Base-by-base conservation (phyloP, 2,329 filamentous ascomycete species). In the Ophiostoma tasmaniense region DNA sequence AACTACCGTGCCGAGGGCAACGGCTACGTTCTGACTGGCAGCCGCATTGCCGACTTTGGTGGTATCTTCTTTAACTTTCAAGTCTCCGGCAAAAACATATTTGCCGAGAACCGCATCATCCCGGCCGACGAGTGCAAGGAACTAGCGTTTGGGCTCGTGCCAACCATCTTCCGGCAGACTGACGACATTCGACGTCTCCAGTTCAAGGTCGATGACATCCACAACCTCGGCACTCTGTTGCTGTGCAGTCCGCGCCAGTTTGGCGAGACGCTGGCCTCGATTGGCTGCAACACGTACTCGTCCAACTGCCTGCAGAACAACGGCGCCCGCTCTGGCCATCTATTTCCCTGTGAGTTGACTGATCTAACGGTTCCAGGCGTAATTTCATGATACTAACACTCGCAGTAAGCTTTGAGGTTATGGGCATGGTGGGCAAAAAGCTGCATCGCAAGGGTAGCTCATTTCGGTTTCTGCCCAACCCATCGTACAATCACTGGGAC, bases 11-110 rank as follows among this genome's bases (percentile, higher is more conserved):
- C 81, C 3, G 83, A 85, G 68, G 84, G 84, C 28, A 86, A 86
- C 71, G 84, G 84, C 2, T 85, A 81, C 74, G 78, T 84, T 71
- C 76, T 85, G 2, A 78, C 81, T 1, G 83, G 84, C 6, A 77
- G 79, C 62, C 76, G 81, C 30, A 74, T 82, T 2, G 74, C 76
- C 33, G 84, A 86, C 4, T 78, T 86, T 0, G 85, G 85, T 7
- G 77, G 86, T 62, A 81, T 84, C 74, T 86, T 87, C 67, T 86
- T 87, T 67, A 81, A 79, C 0, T 85, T 87, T 70, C 80, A 84
- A 62, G 78, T 82, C 8, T 82, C 80, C 45, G 84, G 83, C 14
- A 78, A 79, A 71, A 83, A 79, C 66, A 75, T 74, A 1, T 87
- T 87, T 70, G 72, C 78, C 33, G 77, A 79, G 25, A 83, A 83